A percentile compares a stretch with the other conserved stretches of the same genome.
Conservation (phyloP, 208 protist species). For the Acanthamoeba sp. region DNA sequence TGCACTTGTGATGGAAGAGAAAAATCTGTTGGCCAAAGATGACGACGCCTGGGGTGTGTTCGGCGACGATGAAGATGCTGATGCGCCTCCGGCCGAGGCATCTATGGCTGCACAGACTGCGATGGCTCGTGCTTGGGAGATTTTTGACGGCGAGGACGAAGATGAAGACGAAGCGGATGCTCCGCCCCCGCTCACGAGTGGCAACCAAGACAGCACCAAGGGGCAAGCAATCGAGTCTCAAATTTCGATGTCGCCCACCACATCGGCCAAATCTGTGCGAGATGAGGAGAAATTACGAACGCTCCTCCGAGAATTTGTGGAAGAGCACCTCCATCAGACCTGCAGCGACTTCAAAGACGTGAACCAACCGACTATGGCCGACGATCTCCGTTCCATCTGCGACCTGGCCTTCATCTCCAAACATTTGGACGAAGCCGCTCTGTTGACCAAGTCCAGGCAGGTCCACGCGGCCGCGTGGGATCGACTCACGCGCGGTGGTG, state of each 20-base stretch:
- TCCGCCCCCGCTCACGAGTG: neutral
- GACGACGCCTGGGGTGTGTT: conserved; percentile 33
- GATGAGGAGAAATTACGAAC: neutral
- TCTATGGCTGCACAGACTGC: neutral
- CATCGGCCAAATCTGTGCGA: neutral
- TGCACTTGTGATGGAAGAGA: neutral
- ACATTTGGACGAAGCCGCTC: neutral
- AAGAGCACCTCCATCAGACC: conserved; percentile 12
- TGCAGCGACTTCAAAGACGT: neutral
- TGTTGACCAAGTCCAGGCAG: neutral
- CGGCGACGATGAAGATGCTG: neutral
- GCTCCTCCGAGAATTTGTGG: neutral
- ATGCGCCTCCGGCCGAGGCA: neutral
- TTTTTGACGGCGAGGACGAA: neutral
- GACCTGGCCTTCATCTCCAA: neutral
- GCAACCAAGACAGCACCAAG: neutral
- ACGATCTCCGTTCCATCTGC: neutral
- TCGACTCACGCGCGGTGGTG: neutral
- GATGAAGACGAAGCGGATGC: neutral
- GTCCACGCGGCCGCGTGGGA: conserved; percentile 41
- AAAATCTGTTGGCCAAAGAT: neutral
- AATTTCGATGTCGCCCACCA: too few species aligned
- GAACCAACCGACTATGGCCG: neutral
- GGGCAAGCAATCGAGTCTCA: too few species aligned
- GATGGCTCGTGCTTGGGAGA: neutral